Evolutionary conservation across 352 stramenopile genomes (phyloP), one percentile per base, ranked within the genome.

Genomic region (Pythium biforme): DNA sequence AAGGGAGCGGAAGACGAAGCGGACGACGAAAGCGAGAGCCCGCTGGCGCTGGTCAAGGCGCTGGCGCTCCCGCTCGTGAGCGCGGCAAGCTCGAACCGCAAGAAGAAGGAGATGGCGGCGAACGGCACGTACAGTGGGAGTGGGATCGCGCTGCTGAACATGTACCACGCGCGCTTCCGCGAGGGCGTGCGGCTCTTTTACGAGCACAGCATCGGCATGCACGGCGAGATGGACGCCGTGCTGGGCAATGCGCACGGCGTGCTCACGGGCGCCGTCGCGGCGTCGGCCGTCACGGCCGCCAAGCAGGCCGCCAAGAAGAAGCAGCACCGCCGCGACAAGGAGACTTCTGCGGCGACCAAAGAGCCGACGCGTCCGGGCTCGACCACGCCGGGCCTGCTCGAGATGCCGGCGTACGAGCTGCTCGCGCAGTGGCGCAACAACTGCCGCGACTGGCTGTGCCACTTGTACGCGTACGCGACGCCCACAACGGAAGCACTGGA

Each of bases 101-200:
- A 64, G 48, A 76, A 75, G 51, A 66, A 64, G 29, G 54, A 56
- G 12, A 59, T 49, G 20, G 54, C 59, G 11, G 57, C 56, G 6
- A 49, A 37, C 29, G 51, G 33, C 10, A 26, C 12, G n/a, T 4
- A 12, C 31, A 58, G 50, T 10, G 64, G 56, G 48, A 46, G 51
- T 15, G 55, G 68, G 23, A 83, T 86, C 40, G 73, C 77, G 27
- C 61, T 93, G 34, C 59, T 93, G 4, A 54, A 77, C 1, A 78
- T 93, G 20, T 83, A 75, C 41, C 81, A 89, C 59, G 55, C 70
- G n/a, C 75, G 82, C 8, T 55, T 91, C 3, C 78, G 79, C 17
- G 82, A 91, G 59, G 84, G 84, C 23, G 59, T 94, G 4, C 82
- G 81, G 4, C 47, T 94, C 27, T 94, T 92, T 63, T 94, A 94